Evolutionary conservation across 2,329 filamentous ascomycete species (phyloP), one percentile per base, ranked within the genome.

Genomic region (Cryphonectria carpinicola): DNA sequence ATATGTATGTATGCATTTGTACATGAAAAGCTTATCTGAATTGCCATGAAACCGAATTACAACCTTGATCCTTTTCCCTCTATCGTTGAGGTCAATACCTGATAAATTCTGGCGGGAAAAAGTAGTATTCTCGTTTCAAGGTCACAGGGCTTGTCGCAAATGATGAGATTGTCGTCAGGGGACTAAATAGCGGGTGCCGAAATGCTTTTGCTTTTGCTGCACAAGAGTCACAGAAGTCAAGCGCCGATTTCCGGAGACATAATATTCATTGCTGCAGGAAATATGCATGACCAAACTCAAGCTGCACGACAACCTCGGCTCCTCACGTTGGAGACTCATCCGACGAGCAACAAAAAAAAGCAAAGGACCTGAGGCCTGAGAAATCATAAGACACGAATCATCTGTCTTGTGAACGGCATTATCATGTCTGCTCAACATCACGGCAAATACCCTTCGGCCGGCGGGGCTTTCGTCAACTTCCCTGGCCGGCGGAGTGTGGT

Each of bases 401-500:
- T 17, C 10, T 28, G 32, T 11, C 37, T 11, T 39, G 37, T 39
- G 37, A 13, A 39, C 37, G 2, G 8, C 28, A 49, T n/a, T 10
- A 39, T 22, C n/a, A 65, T 54, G 41, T 37, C 46, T 54, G 25
- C 10, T 32, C 65, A 41, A 5, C 28, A 22, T 19, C 68, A 66
- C 22, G 71, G 71, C 6, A 65, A 19, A 28, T 75, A 72, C 39
- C 70, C 73, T 22, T 54, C 67, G 13, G 66, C 71, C 35, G 69
- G 69, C 35, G 70, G 56, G 28, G 17, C 22, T 6, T 77, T 79
- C 70, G 70, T 74, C 58, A 68, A 67, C 25, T 78, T 77, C 77
- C 82, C 93, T 13, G 95, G 93, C 74, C 88, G 95, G 52, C 87
- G 95, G 73, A 97, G 95, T 76, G 94, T 96, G 35, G 93, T 98